Evolutionary conservation across 2,329 filamentous ascomycete species (phyloP), one percentile per base, ranked within the genome.

Genomic region (Fusarium illudens): DNA sequence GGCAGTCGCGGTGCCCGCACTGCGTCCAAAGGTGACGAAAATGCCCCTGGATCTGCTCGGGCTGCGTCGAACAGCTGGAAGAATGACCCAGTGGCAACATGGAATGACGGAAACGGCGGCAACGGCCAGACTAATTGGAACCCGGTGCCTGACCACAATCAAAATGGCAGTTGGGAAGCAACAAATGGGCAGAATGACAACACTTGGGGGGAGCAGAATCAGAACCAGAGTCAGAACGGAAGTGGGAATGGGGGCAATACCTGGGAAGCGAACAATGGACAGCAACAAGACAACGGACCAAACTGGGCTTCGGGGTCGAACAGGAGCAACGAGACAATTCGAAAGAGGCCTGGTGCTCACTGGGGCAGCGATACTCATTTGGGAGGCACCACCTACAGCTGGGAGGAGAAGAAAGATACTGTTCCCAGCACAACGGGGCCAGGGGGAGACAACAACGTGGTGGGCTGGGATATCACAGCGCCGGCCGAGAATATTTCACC

Each of bases 361-460:
- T 73, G 71, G 71, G 71, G 70, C 4, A 4, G 50, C 3, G 71
- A 72, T 20, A 73, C 69, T 4, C 65, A 22, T 36, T 65, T 57
- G 19, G 54, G 44, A 30, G 42, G 15, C 22, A 25, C 11, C 25
- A 27, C 25, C 13, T 50, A 55, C 8, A 33, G 5, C 48, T 65
- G 55, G 59, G n/a, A 39, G 2, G 60, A 57, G 12, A 37, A 50
- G 20, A 66, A 55, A 20, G 59, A 49, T 39, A 46, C 22, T n/a
- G 54, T 39, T 4, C 53, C 37, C 22, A 69, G 57, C 48, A 57
- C 60, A 27, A 30, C 55, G 17, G 68, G 55, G 12, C 64, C 49
- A 33, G 34, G 56, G 3, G 62, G 33, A n/a, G 71, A 72, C 19
- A 70, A 62, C 49, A 65, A 72, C 11, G 67, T 58, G 12, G 62